Base-by-base conservation (phyloP, 225 moss, liverwort and hornwort species). In the Thuidium tamariscinum region DNA sequence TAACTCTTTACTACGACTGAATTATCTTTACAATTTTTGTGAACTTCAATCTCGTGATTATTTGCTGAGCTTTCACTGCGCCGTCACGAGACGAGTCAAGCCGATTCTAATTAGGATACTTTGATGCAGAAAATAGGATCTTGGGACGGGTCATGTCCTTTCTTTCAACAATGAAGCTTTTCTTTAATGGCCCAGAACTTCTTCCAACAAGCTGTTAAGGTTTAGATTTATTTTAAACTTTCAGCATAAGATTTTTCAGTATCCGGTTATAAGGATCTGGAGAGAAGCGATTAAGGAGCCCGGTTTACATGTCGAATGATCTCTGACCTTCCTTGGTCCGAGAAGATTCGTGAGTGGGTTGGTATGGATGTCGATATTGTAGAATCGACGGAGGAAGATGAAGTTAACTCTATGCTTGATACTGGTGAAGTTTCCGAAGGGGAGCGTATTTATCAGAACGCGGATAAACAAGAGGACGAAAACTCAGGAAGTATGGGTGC, bases 321-420 rank as follows among this genome's bases (percentile, higher is more conserved):
- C 66, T 72, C 71, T 71, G 34, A 41, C 78, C 74, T 67, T 79
- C 71, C 49, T 79, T 91, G 82, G 70, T 86, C 74, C 65, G 82
- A 85, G 82, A 83, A 46, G 86, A 87, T 61, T 85, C 75, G 84
- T 86, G 84, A 88, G 82, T 90, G 89, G 91, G 87, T 90, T 82
- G 90, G 87, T 59, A 76, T 93, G 68, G 90, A 90, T 87, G 88
- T 93, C 48, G 81, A 89, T 89, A 66, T 84, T 23, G 67, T 63
- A 55, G 86, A 86, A 61, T 34, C 70, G n/a, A 82, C 75, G 73
- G 92, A 86, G 64, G 88, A 84, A 44, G 54, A 36, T 44, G 86
- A 90, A 57, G 79, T 27, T 36, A 85, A 82, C 41, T 88, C 86
- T 62, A 19, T 54, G 39, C 83, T 77, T 48, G 90, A 89, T 72